Evolutionary conservation across 1,284 basidiomycete species (phyloP).

Genomic region (Austroboletus niveus): DNA sequence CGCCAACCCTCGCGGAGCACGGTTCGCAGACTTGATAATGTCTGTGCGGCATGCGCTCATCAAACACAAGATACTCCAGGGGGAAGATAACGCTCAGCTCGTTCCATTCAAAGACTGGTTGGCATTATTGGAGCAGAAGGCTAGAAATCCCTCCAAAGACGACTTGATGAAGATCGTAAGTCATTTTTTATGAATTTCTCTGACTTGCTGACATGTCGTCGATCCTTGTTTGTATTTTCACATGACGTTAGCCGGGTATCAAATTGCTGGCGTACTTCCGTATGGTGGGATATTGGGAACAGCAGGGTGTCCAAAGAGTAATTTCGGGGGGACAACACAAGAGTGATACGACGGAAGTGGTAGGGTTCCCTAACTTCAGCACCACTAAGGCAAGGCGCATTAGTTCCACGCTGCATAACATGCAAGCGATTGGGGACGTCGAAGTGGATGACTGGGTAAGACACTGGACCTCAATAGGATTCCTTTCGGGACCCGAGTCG

Average conservation of each 20-base stretch:
- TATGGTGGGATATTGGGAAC: slow-evolving; percentile 1
- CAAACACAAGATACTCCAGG: background rate
- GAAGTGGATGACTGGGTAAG: slow-evolving; percentile 26
- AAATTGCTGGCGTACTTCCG: slow-evolving; percentile 30
- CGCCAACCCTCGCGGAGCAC: slow-evolving; percentile 21
- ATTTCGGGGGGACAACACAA: background rate
- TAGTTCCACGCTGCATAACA: slow-evolving; percentile 23
- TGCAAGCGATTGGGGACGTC: slow-evolving; percentile 20
- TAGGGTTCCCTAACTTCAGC: slow-evolving; percentile 8
- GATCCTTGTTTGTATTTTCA: no score
- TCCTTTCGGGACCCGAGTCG: background rate
- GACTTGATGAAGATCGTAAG: slow-evolving; percentile 24
- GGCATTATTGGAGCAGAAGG: slow-evolving; percentile 16
- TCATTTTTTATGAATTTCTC: background rate
- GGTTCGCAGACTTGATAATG: slow-evolving; percentile 15
- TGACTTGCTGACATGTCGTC: background rate
- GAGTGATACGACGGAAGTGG: background rate
- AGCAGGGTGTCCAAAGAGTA: slow-evolving; percentile 10
- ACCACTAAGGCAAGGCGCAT: slow-evolving; percentile 16
- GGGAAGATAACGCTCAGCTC: background rate
- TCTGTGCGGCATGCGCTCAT: slow-evolving; percentile 13
- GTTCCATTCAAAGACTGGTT: slow-evolving; percentile 28
- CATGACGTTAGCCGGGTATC: slow-evolving; percentile 24
- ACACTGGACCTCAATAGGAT: slow-evolving; percentile 25
- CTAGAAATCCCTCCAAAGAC: slow-evolving; percentile 12